phyloP scores from a whole-genome alignment of 2,329 filamentous ascomycete genomes.

The Teratosphaeriaceae sp. region DNA sequence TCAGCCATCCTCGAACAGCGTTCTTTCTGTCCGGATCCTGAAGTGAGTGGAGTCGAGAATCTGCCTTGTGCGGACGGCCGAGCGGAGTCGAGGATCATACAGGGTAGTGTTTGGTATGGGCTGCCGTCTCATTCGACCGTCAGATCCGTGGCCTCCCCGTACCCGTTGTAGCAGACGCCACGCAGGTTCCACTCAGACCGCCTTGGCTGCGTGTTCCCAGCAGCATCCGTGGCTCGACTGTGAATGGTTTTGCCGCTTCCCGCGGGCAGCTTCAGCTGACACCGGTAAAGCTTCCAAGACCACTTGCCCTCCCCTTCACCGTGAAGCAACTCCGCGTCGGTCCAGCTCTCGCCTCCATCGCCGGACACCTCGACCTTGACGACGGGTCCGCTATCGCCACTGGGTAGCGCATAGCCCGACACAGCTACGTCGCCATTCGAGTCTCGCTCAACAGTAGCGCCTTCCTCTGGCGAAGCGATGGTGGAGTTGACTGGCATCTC shows the following conservation, averaged over 20 bases:
- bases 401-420: conserved; percentile 51
- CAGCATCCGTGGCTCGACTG: conserved; percentile 49
- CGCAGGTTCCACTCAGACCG: conserved; percentile 51
- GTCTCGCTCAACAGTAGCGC: conserved; percentile 36
- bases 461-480: conserved; percentile 42
- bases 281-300: conserved; percentile 52
- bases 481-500: conserved; percentile 32
- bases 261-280: conserved; percentile 33
- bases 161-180: conserved; percentile 56
- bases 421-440: conserved; percentile 41
- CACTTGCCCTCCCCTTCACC: conserved; percentile 26
- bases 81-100: too few relatives aligned
- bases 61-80: too few relatives aligned
- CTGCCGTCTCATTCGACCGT: conserved; percentile 13
- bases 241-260: conserved; percentile 39
- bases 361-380: conserved; percentile 47
- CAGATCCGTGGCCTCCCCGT: conserved; percentile 47
- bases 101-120: too few relatives aligned
- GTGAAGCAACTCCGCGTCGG: conserved; percentile 38
- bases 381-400: conserved; percentile 47
- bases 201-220: conserved; percentile 45
- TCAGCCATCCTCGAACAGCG: too few relatives aligned
- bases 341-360: conserved; percentile 45
- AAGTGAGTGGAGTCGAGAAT: too few relatives aligned
- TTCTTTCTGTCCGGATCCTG: too few relatives aligned